These are phyloP conservation scores for Hymenoscyphus repandus DNA, from an alignment of 2,329 filamentous ascomycete genomes.

Conservation along the genomic window DNA sequence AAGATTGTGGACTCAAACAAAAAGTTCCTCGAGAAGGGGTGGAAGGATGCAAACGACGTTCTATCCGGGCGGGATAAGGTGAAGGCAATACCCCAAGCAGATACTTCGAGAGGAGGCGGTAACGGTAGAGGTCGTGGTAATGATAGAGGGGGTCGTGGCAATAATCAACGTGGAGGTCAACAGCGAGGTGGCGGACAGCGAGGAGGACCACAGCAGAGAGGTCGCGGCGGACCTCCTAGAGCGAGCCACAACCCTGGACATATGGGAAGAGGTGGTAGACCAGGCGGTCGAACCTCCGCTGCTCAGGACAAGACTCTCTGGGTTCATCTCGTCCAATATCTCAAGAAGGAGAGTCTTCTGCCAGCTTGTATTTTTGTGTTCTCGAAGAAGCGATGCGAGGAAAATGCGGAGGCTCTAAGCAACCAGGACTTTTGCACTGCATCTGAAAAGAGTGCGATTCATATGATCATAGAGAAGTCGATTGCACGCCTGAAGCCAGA, in stretches of 20 bases:
- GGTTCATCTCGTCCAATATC: conserved; percentile 90
- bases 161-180: conserved; percentile 42
- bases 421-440: conserved; percentile 95
- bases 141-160: conserved; percentile 49
- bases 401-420: conserved; percentile 90
- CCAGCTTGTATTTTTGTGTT: conserved; percentile 98
- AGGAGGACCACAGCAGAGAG: conserved; percentile 46
- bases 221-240: conserved; percentile 45
- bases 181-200: conserved; percentile 37
- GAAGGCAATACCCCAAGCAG: conserved; percentile 42
- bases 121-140: conserved; percentile 42
- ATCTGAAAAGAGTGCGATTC: conserved; percentile 89
- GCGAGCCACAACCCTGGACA: conserved; percentile 62
- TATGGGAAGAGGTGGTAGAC: conserved; percentile 81
- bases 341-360: conserved; percentile 80
- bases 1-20: conserved; percentile 95
- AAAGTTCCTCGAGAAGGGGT: conserved; percentile 84
- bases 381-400: conserved; percentile 95
- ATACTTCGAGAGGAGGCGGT: conserved; percentile 9
- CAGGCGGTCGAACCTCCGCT: conserved; percentile 79
- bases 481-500: conserved; percentile 86
- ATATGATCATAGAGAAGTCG: conserved; percentile 96
- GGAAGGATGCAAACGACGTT: conserved; percentile 86
- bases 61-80: conserved; percentile 77
- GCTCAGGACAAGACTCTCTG: conserved; percentile 95